Percentiles rank a stretch among this genome's conserved stretches.
phyloP scores from a whole-genome alignment of 768 basidiomycete genomes.

The Suillus alpinus region DNA sequence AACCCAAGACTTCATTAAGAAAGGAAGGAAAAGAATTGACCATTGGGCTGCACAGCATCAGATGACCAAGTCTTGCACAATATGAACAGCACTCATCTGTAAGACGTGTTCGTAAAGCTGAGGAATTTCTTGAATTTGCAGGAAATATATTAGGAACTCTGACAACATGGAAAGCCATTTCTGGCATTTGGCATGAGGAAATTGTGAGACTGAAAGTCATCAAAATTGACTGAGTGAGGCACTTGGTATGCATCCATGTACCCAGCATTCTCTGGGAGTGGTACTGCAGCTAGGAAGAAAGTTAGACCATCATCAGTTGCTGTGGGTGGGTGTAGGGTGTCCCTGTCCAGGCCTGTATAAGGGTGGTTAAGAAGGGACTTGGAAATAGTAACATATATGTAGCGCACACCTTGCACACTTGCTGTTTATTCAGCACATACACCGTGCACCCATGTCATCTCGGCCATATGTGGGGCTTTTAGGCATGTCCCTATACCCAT shows the following conservation, averaged over 20 bases:
- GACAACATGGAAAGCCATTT: neutral
- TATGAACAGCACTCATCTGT: neutral
- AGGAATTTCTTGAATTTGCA: neutral
- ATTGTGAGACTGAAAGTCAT: neutral
- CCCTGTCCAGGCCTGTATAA: constrained; percentile 67
- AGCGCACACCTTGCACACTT: no score
- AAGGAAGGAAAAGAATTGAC: neutral
- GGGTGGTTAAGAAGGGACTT: neutral
- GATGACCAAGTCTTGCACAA: neutral
- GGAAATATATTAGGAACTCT: neutral
- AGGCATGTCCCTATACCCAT: no score
- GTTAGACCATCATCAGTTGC: no score
- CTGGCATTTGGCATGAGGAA: neutral
- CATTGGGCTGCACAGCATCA: neutral
- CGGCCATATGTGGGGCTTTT: no score
- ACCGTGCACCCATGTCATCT: no score
- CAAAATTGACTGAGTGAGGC: neutral
- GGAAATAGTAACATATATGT: neutral
- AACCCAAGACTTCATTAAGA: neutral
- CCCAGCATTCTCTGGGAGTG: neutral
- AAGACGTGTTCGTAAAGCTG: neutral
- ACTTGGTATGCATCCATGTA: neutral
- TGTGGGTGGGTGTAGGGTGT: no score
- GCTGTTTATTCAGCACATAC: no score
- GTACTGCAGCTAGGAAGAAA: neutral